Percentiles rank a stretch among this genome's conserved stretches.
Evolutionary conservation across 169 alveolate species (phyloP).

Genomic region (Plasmodium berghei): DNA sequence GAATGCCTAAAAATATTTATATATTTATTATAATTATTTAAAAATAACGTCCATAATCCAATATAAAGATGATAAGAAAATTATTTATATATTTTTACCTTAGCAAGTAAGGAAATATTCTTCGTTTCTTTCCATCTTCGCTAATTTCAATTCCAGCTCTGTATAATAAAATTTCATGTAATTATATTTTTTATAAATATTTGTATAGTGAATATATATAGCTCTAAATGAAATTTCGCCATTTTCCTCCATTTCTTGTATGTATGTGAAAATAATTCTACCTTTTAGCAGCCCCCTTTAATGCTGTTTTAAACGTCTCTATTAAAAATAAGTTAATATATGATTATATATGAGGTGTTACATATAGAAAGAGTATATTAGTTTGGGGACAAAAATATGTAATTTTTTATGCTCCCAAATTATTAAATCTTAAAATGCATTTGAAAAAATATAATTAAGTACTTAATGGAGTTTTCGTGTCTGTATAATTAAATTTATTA

Average conservation of each 20-base stretch:
- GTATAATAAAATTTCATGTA: slow-evolving; percentile 5
- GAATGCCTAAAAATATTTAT: slow-evolving; percentile 78
- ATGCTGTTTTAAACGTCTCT: slow-evolving; percentile 83
- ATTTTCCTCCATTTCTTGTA: neutral
- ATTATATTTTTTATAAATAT: neutral
- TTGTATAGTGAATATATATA: neutral
- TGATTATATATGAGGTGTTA: slow-evolving; percentile 5
- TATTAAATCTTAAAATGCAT: neutral
- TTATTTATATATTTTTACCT: slow-evolving; percentile 39
- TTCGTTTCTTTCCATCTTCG: slow-evolving; percentile 79
- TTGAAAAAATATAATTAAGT: neutral
- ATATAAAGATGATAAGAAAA: neutral
- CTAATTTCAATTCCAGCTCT: slow-evolving; percentile 82
- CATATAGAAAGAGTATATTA: neutral
- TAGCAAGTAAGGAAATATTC: slow-evolving; percentile 82
- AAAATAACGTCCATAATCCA: neutral
- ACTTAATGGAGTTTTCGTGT: slow-evolving; percentile 79
- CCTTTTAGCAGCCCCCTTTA: slow-evolving; percentile 84
- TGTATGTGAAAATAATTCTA: neutral
- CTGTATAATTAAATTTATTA: slow-evolving; percentile 46
- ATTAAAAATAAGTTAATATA: neutral
- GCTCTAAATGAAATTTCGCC: neutral
- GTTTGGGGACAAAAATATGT: neutral
- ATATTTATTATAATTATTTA: neutral
- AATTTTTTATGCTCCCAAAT: no score